Evolutionary conservation across 805 yeast genomes (phyloP), one percentile per base, ranked within the genome.

Genomic region (Saccharomycopsis sp.): DNA sequence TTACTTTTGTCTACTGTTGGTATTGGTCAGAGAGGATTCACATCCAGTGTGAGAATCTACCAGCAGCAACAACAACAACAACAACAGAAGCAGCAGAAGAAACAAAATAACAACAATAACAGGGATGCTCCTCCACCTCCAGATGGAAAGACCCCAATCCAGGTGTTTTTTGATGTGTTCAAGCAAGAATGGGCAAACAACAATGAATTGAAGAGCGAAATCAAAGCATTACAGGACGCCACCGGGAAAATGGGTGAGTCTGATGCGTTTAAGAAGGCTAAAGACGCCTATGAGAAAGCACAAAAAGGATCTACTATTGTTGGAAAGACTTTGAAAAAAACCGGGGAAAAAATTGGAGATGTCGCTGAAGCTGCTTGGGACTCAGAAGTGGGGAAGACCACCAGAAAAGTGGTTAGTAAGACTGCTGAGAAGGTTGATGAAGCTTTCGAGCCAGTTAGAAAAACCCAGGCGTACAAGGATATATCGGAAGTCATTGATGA

Each of bases 361-460:
- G 96, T 85, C 51, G 97, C 97, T 2, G 76, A 81, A 47, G 86
- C 85, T 60, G 97, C 97, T 0, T 93, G 99, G 99, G 97, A 94
- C 62, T 89, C 97, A 0, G 89, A 94, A 23, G 88, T 93, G 50
- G 94, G 96, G 61, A 84, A 86, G 70, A 87, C 86, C 54, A 92
- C 97, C n/a, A 81, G 98, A 67, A 78, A 83, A 51, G 90, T 91
- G 0, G 93, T 90, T n/a, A 80, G 79, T 59, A 80, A 81, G 56
- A 84, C 97, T 2, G 97, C 96, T 1, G 89, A 89, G 57, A 84
- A 79, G 14, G 85, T 93, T n/a, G 94, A 89, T 67, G 89, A 87
- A 72, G 82, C 80, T 58, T 82, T 88, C 55, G 97, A 92, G 67
- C 99, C 99, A 9, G 94, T 94, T 55, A 84, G 97, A 72, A 76